A percentile compares a stretch with the other conserved stretches of the same genome.
Evolutionary conservation across 1,284 basidiomycete species (phyloP).

Genomic region (Boletus hoseneyae): DNA sequence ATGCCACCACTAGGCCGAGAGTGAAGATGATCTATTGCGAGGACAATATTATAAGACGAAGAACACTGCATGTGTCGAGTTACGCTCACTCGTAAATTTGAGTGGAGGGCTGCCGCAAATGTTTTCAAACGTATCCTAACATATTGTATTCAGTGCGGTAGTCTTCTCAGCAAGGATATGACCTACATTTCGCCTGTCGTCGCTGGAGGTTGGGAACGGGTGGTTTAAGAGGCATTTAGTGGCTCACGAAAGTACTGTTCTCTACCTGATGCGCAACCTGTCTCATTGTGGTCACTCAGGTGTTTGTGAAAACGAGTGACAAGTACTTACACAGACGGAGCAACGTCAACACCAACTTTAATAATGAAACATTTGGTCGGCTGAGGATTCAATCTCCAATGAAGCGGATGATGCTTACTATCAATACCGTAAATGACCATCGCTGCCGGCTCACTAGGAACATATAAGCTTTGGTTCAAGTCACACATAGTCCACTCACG

Average conservation of each 20-base stretch:
- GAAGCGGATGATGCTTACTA: conserved; percentile 20
- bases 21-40: no score
- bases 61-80: no score
- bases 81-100: no score
- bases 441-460: conserved; percentile 24
- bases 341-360: conserved; percentile 29
- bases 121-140: no score
- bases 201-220: conserved; percentile 19
- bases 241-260: neutral
- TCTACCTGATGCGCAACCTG: conserved; percentile 31
- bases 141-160: no score
- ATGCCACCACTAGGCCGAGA: no score
- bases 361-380: conserved; percentile 2
- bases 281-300: neutral
- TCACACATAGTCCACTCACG: conserved; percentile 13
- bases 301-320: conserved; percentile 15
- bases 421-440: conserved; percentile 24
- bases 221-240: neutral
- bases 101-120: no score
- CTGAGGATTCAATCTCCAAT: neutral
- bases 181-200: conserved; percentile 33
- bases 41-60: no score
- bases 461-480: neutral
- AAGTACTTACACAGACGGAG: conserved; percentile 34
- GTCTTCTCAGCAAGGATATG: no score